Conservation (phyloP, 768 basidiomycete species). For the Gloeostereum incarnatum region DNA sequence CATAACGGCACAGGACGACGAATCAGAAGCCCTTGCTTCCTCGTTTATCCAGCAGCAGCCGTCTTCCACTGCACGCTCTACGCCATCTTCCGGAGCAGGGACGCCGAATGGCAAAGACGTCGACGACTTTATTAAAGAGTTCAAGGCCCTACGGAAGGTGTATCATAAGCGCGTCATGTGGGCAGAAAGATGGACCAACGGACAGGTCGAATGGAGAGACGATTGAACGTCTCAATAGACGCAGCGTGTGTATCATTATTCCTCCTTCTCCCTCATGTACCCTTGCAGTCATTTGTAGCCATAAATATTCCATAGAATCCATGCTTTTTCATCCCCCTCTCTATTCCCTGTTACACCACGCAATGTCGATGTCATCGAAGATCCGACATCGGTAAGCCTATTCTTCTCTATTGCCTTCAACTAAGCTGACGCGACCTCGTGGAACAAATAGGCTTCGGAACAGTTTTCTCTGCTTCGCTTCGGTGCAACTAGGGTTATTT, state of each 20-base stretch:
- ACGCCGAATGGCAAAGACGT: conserved; percentile 46
- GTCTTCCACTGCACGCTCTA: conserved; percentile 12
- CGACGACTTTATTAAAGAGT: conserved; percentile 82
- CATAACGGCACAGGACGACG: conserved; percentile 83
- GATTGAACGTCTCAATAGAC: conserved; percentile 22
- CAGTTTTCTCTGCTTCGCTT: no score
- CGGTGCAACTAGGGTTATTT: no score
- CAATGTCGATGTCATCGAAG: background rate
- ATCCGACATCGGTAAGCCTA: background rate
- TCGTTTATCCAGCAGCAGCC: conserved; percentile 64
- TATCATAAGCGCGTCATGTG: conserved; percentile 93
- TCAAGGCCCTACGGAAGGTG: conserved; percentile 78
- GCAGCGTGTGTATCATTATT: background rate
- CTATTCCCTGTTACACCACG: background rate
- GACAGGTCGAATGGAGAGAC: conserved; percentile 82
- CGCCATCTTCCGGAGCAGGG: conserved; percentile 19
- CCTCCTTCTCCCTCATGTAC: background rate
- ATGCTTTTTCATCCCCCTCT: no score
- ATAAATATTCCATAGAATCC: no score
- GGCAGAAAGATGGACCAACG: conserved; percentile 79
- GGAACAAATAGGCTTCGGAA: no score
- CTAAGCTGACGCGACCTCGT: no score
- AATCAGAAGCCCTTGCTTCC: conserved; percentile 78
- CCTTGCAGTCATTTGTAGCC: no score
- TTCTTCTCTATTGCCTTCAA: background rate